Conservation (phyloP, 2,329 filamentous ascomycete species). For the Cladosporium sphaerospermum region DNA sequence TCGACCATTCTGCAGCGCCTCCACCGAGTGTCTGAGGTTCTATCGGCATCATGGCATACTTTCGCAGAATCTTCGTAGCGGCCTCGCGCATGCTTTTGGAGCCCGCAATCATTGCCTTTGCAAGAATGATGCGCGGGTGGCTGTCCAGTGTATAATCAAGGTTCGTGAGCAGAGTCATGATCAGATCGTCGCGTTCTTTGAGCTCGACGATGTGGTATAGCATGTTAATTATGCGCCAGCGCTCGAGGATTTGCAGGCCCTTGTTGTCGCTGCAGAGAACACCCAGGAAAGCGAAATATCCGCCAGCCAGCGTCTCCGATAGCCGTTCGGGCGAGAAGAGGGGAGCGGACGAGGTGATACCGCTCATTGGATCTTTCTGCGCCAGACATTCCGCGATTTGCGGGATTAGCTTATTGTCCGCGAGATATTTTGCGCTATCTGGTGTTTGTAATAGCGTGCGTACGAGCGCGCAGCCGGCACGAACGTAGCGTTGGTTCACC, state of each 20-base stretch:
- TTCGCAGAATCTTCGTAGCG: constrained; percentile 77
- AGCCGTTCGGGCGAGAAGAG: constrained; percentile 84
- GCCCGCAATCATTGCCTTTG: constrained; percentile 86
- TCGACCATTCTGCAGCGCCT: constrained; percentile 86
- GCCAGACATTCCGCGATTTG: constrained; percentile 95
- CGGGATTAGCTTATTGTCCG: constrained; percentile 85
- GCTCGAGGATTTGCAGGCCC: constrained; percentile 82
- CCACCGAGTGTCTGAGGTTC: constrained; percentile 35
- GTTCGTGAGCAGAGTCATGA: constrained; percentile 79
- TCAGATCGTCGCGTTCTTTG: constrained; percentile 82
- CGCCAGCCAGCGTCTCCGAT: constrained; percentile 78
- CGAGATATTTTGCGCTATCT: constrained; percentile 78
- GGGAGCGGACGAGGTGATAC: constrained; percentile 69
- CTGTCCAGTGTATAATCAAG: constrained; percentile 84
- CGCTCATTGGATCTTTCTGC: constrained; percentile 81
- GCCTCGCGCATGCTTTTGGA: constrained; percentile 88
- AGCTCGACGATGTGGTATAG: constrained; percentile 97
- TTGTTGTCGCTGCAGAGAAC: constrained; percentile 75
- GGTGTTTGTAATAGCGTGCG: constrained; percentile 77
- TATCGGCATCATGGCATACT: constrained; percentile 65
- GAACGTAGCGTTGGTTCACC: constrained; percentile 88
- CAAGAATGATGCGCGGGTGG: constrained; percentile 85
- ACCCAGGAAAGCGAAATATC: constrained; percentile 91
- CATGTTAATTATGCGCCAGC: constrained; percentile 99
- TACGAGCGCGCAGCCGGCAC: constrained; percentile 81